Evolutionary conservation across 1,284 basidiomycete genomes (phyloP).

Genomic region (Mycena citricolor): DNA sequence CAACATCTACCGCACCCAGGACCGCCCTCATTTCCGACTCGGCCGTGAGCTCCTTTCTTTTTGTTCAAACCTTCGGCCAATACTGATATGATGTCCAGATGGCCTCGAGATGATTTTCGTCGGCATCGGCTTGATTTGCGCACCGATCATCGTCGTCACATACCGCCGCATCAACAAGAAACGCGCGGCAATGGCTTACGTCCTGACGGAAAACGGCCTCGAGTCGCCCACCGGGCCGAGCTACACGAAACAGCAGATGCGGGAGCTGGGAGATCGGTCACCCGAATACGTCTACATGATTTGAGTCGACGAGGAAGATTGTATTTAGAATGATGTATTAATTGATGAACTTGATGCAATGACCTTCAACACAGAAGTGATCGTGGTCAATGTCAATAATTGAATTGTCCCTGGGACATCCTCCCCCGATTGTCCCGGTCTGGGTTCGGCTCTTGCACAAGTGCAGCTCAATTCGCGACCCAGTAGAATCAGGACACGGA

Average conservation of each 20-base stretch:
- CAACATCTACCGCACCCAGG: slow-evolving; percentile 59
- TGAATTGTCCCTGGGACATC: too few species aligned
- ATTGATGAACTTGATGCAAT: too few species aligned
- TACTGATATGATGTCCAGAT: slow-evolving; percentile 38
- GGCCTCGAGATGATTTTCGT: slow-evolving; percentile 69
- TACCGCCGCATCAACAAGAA: slow-evolving; percentile 58
- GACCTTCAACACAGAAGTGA: too few species aligned
- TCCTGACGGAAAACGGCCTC: slow-evolving; percentile 33
- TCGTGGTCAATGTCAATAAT: too few species aligned
- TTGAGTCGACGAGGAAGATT: slow-evolving; percentile 31
- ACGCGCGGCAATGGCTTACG: slow-evolving; percentile 38
- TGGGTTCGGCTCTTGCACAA: too few species aligned
- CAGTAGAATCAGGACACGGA: too few species aligned
- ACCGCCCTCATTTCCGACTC: slow-evolving; percentile 58
- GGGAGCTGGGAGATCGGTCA: slow-evolving; percentile 59
- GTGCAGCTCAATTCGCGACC: too few species aligned
- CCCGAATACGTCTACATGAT: slow-evolving; percentile 65
- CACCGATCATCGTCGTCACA: slow-evolving; percentile 47
- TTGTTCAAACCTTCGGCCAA: slow-evolving; percentile 14
- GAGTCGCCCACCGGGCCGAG: slow-evolving; percentile 33
- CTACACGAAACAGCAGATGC: slow-evolving; percentile 42
- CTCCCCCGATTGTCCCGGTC: too few species aligned
- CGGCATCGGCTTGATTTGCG: slow-evolving; percentile 55
- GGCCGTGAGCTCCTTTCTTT: slow-evolving; percentile 54
- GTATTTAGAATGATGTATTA: slow-evolving; percentile 2